Conservation (phyloP, 202 grass and related monocot genomes). For the Saccharum hybrid region DNA sequence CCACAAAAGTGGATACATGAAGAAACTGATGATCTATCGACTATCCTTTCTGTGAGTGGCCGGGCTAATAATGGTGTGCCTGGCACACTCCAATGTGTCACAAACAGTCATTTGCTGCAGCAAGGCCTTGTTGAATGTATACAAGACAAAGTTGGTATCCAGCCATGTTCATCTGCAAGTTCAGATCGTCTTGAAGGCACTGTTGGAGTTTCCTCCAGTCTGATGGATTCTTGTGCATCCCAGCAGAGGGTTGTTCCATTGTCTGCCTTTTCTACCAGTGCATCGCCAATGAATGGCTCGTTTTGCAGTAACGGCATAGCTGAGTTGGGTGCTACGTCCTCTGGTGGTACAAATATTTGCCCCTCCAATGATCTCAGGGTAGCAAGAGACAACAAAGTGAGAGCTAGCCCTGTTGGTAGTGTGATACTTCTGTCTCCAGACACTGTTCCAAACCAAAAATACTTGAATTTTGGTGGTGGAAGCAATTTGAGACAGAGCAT, state of each 20-base stretch:
- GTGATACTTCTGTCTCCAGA: constrained; percentile 24
- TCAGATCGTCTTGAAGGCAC: constrained; percentile 34
- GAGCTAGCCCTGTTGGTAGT: constrained; percentile 49
- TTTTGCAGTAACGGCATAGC: constrained; percentile 17
- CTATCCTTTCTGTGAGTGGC: constrained; percentile 43
- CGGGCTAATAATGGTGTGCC: constrained; percentile 44
- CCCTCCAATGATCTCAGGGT: constrained; percentile 50
- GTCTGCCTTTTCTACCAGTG: constrained; percentile 31
- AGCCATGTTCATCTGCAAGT: constrained; percentile 38
- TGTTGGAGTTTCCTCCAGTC: constrained; percentile 36
- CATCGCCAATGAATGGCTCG: constrained; percentile 28
- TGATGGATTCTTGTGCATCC: constrained; percentile 47
- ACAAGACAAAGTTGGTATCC: constrained; percentile 45
- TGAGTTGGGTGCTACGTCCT: constrained; percentile 43
- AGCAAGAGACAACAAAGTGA: constrained; percentile 53
- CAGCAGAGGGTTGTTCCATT: constrained; percentile 35
- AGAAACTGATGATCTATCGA: constrained; percentile 45
- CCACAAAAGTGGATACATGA: constrained; percentile 56
- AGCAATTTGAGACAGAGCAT: constrained; percentile 47
- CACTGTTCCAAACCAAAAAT: constrained; percentile 50
- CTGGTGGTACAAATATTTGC: constrained; percentile 14
- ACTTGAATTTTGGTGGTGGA: constrained; percentile 57
- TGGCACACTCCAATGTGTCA: constrained; percentile 40
- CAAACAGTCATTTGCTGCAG: constrained; percentile 38
- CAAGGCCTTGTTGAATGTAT: constrained; percentile 43